Conservation (phyloP, 2,329 filamentous ascomycete genomes). For the Monilinia aucupariae region DNA sequence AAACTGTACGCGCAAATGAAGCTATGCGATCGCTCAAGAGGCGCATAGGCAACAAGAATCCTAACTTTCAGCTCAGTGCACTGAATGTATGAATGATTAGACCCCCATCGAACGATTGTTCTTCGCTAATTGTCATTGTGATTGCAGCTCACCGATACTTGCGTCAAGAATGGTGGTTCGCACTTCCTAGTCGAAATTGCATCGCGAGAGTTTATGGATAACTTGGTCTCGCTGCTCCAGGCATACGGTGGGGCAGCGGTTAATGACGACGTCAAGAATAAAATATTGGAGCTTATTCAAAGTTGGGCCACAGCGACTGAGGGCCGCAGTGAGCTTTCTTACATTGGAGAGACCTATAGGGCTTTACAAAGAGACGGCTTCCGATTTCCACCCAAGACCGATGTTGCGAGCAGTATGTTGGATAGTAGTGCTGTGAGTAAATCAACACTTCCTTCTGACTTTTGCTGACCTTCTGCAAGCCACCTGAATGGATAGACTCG, state of each 20-base stretch:
- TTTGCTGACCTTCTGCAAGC: conserved; percentile 45
- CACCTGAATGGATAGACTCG: conserved; percentile 95
- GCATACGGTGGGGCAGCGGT: conserved; percentile 67
- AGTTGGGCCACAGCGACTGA: conserved; percentile 88
- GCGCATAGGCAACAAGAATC: conserved; percentile 94
- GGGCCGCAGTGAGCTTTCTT: conserved; percentile 72
- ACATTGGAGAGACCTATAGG: conserved; percentile 84
- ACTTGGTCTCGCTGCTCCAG: conserved; percentile 82
- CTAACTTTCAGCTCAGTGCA: conserved; percentile 92
- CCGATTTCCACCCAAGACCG: conserved; percentile 78
- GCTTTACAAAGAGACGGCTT: conserved; percentile 79
- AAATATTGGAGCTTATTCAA: conserved; percentile 91
- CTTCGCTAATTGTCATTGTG: conserved; percentile 31
- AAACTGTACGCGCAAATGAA: conserved; percentile 94
- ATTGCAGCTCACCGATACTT: conserved; percentile 82
- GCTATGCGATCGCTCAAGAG: conserved; percentile 95
- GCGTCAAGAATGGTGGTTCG: conserved; percentile 93
- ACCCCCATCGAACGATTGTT: background rate
- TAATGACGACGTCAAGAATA: conserved; percentile 79
- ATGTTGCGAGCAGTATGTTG: conserved; percentile 93
- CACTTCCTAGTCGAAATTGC: conserved; percentile 96
- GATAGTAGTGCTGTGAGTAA: conserved; percentile 83
- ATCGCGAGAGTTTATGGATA: conserved; percentile 97
- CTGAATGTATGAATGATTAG: conserved; percentile 58
- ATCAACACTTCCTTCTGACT: background rate